Percentiles rank a stretch among this genome's conserved stretches.
Conservation (phyloP, 169 alveolate genomes). For the Theileria sp. region DNA sequence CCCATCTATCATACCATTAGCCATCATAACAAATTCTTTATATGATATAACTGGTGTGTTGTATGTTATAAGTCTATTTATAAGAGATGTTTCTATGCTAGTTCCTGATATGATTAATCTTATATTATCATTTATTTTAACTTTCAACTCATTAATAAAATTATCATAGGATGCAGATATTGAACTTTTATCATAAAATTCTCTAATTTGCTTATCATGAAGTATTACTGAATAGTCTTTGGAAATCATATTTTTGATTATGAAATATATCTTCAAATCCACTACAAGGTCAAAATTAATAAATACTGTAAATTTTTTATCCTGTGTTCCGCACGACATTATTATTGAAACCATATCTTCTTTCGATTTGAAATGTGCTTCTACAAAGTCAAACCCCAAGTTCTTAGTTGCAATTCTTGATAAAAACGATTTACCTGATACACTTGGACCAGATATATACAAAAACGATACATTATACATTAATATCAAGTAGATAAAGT, state of each 20-base stretch:
- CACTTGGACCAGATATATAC: background rate
- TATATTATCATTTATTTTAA: background rate
- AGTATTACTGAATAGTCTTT: background rate
- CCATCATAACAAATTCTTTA: slow-evolving; percentile 82
- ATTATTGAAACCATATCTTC: background rate
- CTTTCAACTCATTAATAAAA: background rate
- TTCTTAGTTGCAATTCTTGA: background rate
- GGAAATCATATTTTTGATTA: background rate
- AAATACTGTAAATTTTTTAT: slow-evolving; percentile 66
- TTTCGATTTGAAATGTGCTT: background rate
- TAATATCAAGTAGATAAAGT: background rate
- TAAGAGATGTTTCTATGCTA: slow-evolving; percentile 42
- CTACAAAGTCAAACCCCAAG: background rate
- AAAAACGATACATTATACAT: background rate
- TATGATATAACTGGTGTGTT: slow-evolving; percentile 72
- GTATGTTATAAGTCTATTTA: slow-evolving; percentile 71
- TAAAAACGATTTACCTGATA: background rate
- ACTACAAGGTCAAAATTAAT: background rate
- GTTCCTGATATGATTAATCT: background rate
- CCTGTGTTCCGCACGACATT: background rate
- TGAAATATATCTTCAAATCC: background rate
- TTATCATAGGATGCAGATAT: background rate
- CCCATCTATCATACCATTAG: slow-evolving; percentile 68
- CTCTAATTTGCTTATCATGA: background rate
- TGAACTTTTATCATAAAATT: background rate